These are phyloP conservation scores for Annulohypoxylon moriforme DNA, from an alignment of 495 filamentous ascomycete species.

Conservation along the genomic window DNA sequence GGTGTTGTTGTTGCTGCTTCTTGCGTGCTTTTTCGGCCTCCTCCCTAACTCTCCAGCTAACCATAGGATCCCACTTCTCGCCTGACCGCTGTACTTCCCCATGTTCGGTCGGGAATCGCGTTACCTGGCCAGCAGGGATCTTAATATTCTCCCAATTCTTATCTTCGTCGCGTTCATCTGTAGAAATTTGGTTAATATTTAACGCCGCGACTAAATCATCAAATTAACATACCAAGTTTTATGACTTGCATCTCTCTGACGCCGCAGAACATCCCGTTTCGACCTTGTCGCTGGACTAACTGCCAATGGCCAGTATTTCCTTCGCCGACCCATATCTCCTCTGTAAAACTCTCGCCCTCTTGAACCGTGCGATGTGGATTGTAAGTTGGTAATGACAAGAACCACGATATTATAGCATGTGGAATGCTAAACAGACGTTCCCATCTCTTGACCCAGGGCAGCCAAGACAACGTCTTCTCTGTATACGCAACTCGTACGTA, in stretches of 20 bases:
- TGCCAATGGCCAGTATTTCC: constrained; percentile 39
- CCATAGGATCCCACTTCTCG: constrained; percentile 43
- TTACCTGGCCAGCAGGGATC: constrained; percentile 45
- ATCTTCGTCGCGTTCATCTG: constrained; percentile 37
- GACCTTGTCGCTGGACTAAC: constrained; percentile 36
- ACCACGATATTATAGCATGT: constrained; percentile 64
- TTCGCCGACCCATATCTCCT: constrained; percentile 63
- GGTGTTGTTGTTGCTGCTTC: constrained; percentile 34
- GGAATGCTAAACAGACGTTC: constrained; percentile 68
- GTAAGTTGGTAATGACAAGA: constrained; percentile 65
- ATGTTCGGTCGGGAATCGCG: constrained; percentile 41
- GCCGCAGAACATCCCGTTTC: constrained; percentile 51
- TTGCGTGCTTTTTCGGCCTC: constrained; percentile 40
- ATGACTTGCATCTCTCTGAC: constrained; percentile 50
- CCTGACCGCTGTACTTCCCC: constrained; percentile 42
- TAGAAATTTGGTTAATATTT: constrained; percentile 5
- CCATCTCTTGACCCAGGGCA: constrained; percentile 65
- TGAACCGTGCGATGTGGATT: constrained; percentile 69
- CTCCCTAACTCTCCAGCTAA: constrained; percentile 39
- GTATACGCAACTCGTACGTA: constrained; percentile 77
- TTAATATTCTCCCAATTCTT: constrained; percentile 50
- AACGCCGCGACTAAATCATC: neutral
- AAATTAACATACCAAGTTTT: constrained; percentile 31
- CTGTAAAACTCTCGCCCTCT: constrained; percentile 63
- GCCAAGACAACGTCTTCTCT: constrained; percentile 63